Evolutionary conservation across 208 protist species (phyloP).

Genomic region (Trichomonas tenax): DNA sequence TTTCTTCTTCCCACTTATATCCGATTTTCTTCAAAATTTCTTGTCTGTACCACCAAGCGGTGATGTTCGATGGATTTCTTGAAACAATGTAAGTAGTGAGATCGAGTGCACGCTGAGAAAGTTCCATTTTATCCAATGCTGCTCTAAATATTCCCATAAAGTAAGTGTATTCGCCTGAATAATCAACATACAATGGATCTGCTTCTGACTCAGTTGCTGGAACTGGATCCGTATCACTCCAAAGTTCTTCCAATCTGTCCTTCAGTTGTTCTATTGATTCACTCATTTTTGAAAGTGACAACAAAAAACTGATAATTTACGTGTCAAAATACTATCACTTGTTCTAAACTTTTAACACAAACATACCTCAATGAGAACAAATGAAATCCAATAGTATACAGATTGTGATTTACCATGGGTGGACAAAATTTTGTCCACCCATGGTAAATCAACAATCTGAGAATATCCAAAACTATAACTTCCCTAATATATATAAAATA

Average conservation of each 20-base stretch:
- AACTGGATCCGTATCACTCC: neutral
- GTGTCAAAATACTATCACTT: too few relatives aligned
- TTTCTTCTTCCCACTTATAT: neutral
- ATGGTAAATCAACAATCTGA: too few relatives aligned
- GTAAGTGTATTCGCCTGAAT: neutral
- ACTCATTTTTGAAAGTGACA: too few relatives aligned
- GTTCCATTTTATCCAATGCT: neutral
- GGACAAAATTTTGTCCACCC: too few relatives aligned
- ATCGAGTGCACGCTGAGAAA: neutral
- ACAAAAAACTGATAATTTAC: too few relatives aligned
- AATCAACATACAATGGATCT: neutral
- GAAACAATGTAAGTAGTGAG: neutral
- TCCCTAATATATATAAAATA: too few relatives aligned
- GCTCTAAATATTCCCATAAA: neutral
- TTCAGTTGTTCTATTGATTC: neutral
- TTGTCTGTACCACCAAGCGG: neutral
- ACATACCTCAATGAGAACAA: too few relatives aligned
- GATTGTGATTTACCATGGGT: too few relatives aligned
- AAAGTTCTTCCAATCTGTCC: neutral
- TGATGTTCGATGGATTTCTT: neutral
- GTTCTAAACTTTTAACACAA: too few relatives aligned
- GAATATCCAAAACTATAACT: too few relatives aligned
- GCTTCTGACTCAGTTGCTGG: neutral
- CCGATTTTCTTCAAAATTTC: neutral
- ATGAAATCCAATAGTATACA: too few relatives aligned